Conservation (phyloP, 306 rosid genomes). For the apple (Malus domestica) region DNA sequence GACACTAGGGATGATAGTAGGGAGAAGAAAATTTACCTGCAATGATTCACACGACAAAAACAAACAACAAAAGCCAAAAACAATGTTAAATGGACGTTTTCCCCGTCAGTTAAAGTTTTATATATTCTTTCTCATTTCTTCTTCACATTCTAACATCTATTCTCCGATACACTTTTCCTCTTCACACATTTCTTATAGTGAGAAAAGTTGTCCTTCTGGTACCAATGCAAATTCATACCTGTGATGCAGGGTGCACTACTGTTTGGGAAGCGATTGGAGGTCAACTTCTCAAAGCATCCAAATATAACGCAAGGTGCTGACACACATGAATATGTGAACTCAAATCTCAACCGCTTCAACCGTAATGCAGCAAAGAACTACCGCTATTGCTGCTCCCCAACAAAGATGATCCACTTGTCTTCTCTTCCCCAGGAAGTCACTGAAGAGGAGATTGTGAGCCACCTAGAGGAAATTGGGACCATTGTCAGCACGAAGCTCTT, state of each 20-base stretch:
- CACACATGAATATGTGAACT: constrained; percentile 73
- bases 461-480: constrained; percentile 71
- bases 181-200: neutral
- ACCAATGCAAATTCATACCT: constrained; percentile 3
- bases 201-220: neutral
- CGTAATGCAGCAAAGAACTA: constrained; percentile 99
- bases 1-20: neutral
- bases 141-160: neutral
- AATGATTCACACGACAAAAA: neutral
- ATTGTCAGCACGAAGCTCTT: constrained; percentile 75
- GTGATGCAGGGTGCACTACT: constrained; percentile 65
- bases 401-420: constrained; percentile 89
- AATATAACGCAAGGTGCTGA: constrained; percentile 92
- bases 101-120: neutral
- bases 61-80: neutral
- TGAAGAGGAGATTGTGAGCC: constrained; percentile 77
- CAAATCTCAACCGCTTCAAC: constrained; percentile 94
- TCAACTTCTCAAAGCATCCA: constrained; percentile 87
- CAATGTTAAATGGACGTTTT: neutral
- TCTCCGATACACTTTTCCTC: neutral
- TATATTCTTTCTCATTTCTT: neutral
- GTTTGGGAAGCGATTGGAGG: constrained; percentile 89
- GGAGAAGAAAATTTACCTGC: neutral
- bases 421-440: constrained; percentile 82
- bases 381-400: constrained; percentile 94